Conservation (phyloP, 768 basidiomycete species). For the Suillus lakei region DNA sequence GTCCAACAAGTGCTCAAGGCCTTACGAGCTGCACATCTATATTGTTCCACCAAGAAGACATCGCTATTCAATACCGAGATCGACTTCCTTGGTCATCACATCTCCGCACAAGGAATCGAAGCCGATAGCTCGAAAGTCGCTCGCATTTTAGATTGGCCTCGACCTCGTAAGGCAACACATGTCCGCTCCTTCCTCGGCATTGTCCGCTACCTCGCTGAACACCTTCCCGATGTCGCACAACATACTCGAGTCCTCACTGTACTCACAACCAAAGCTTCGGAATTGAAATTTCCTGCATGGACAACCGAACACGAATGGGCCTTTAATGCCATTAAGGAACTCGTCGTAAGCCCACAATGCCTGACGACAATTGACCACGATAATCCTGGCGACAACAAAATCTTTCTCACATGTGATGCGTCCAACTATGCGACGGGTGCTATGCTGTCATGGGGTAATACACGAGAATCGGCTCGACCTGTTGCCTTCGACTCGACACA, state of each 20-base stretch:
- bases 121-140: slow-evolving; percentile 15
- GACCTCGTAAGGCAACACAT: slow-evolving; percentile 23
- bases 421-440: slow-evolving; percentile 11
- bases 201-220: slow-evolving; percentile 33
- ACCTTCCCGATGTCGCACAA: slow-evolving; percentile 29
- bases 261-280: slow-evolving; percentile 24
- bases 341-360: slow-evolving; percentile 30
- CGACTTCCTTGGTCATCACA: slow-evolving; percentile 21
- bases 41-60: slow-evolving; percentile 31
- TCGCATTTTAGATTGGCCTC: slow-evolving; percentile 35
- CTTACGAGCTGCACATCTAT: slow-evolving; percentile 22
- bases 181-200: slow-evolving; percentile 29
- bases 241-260: slow-evolving; percentile 16
- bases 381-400: slow-evolving; percentile 20
- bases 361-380: slow-evolving; percentile 39
- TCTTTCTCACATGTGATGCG: slow-evolving; percentile 22
- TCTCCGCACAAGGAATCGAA: slow-evolving; percentile 33
- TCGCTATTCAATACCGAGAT: slow-evolving; percentile 22
- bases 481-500: slow-evolving; percentile 29
- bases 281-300: slow-evolving; percentile 35
- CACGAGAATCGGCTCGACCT: too few relatives aligned
- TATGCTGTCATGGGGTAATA: slow-evolving; percentile 6
- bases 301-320: neutral
- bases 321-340: slow-evolving; percentile 26
- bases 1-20: slow-evolving; percentile 20